phyloP scores from a whole-genome alignment of 441 rosid genomes.

The Erodium texanum region DNA sequence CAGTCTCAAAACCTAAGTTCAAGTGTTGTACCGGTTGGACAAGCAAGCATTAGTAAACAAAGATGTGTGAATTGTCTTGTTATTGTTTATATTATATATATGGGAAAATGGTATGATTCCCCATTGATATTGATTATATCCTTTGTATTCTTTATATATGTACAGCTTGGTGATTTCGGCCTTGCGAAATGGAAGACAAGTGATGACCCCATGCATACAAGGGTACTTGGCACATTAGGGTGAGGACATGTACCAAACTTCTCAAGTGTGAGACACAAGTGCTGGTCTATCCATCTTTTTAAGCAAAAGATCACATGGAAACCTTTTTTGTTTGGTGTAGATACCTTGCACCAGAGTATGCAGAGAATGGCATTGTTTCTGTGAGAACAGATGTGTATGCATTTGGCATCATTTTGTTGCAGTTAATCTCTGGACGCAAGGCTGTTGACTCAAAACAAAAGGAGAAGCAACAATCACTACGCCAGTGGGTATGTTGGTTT shows the following conservation, averaged over 20 bases:
- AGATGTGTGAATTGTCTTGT: too few relatives aligned
- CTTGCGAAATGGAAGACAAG: conserved; percentile 49
- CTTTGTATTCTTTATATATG: background rate
- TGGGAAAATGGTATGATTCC: background rate
- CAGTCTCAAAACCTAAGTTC: too few relatives aligned
- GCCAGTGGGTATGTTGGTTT: conserved; percentile 39
- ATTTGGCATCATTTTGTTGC: conserved; percentile 44
- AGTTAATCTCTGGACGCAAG: conserved; percentile 45
- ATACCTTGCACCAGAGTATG: conserved; percentile 56
- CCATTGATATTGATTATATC: background rate
- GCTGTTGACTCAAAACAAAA: conserved; percentile 22
- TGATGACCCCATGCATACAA: conserved; percentile 38
- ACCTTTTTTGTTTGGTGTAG: conserved; percentile 17
- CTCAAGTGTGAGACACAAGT: background rate
- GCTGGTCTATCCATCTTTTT: too few relatives aligned
- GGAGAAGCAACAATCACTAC: conserved; percentile 31
- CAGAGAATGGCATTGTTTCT: conserved; percentile 46
- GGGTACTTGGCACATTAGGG: conserved; percentile 55
- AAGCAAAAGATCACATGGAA: background rate
- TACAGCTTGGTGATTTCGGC: conserved; percentile 59
- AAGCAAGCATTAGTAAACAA: too few relatives aligned
- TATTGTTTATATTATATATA: background rate
- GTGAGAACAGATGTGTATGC: conserved; percentile 54
- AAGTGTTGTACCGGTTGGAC: too few relatives aligned
- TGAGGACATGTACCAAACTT: conserved; percentile 14